These are phyloP conservation scores for Phytophthora tentaculata DNA, from an alignment of 352 stramenopile genomes.

Conservation along the genomic window DNA sequence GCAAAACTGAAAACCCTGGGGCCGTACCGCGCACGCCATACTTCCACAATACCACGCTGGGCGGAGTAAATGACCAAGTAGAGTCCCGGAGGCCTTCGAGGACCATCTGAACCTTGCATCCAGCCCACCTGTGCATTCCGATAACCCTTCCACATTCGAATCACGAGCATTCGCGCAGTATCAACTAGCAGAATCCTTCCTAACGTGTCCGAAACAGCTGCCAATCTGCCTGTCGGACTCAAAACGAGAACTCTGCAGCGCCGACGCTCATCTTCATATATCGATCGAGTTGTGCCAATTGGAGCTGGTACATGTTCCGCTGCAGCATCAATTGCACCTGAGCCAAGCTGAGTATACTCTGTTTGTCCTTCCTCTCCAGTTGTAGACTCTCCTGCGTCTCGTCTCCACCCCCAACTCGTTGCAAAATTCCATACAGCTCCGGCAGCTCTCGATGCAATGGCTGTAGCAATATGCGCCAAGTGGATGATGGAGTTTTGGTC, in stretches of 20 bases:
- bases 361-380: slow-evolving; percentile 19
- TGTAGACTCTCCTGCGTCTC: slow-evolving; percentile 5
- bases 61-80: slow-evolving; percentile 90
- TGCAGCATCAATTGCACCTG: slow-evolving; percentile 51
- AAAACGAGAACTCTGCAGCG: slow-evolving; percentile 68
- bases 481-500: slow-evolving; percentile 90
- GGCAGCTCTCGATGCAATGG: slow-evolving; percentile 75
- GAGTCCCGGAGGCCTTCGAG: slow-evolving; percentile 50
- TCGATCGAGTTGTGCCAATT: slow-evolving; percentile 51
- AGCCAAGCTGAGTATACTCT: slow-evolving; percentile 36
- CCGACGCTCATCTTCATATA: slow-evolving; percentile 68
- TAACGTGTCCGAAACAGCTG: slow-evolving; percentile 76
- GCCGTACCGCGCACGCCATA: slow-evolving; percentile 82
- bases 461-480: slow-evolving; percentile 83
- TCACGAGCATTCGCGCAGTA: slow-evolving; percentile 79
- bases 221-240: slow-evolving; percentile 72
- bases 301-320: slow-evolving; percentile 79
- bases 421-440: slow-evolving; percentile 86
- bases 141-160: slow-evolving; percentile 91
- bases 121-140: slow-evolving; percentile 81
- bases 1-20: slow-evolving; percentile 78
- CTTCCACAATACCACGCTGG: slow-evolving; percentile 82
- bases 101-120: slow-evolving; percentile 77
- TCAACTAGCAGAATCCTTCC: slow-evolving; percentile 81
- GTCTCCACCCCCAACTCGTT: slow-evolving; percentile 80